Base-by-base conservation (phyloP, 352 stramenopile species). In the Pythium brachiatum region DNA sequence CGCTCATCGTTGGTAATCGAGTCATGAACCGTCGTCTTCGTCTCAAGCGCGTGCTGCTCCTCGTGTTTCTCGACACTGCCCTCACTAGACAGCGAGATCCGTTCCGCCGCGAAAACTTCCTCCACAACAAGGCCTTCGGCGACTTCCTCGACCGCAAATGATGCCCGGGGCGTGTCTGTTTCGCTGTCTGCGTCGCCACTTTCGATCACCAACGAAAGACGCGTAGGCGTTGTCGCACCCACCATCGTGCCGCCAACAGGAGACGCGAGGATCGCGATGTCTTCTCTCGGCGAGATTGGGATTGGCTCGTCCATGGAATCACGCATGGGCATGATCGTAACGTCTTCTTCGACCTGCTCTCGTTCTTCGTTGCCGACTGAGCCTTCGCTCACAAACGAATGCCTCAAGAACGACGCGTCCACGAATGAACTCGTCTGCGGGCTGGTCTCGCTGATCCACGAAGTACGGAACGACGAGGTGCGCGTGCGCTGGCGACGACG, bases 391-490 rank as follows among this genome's bases (percentile, higher is more conserved):
- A 60, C 62, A 46, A 69, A 69, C 34, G 62, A 69, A 16, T 69
- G 62, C 9, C 60, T 53, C 20, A 55, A 20, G 15, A 27, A 52
- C 20, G 53, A 53, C 9, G 44, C 43, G 23, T 57, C 29, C 31
- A 62, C 53, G 29, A 68, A 68, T 8, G 60, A 61, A 34, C 62
- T 60, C 7, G 60, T 38, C 25, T 57, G 38, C 11, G 60, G 31
- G n/a, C 26, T n/a, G n/a, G n/a, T 48, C 31, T 69, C 62, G 34
- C 62, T 69, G n/a, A 69, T 55, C 62, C 55, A 69, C 21, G 62
- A 69, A 2, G 46, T 61, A 7, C 54, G 44, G 6, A 55, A 61
- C 48, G 55, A 62, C 39, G 62, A 60, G 25, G 57, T 68, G 25
- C 50, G 50, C 29, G 50, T 39, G 27, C 50, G 50, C 8, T 41